Evolutionary conservation across 257 asterid genomes (phyloP).

Genomic region (Linderniella brevidens): DNA sequence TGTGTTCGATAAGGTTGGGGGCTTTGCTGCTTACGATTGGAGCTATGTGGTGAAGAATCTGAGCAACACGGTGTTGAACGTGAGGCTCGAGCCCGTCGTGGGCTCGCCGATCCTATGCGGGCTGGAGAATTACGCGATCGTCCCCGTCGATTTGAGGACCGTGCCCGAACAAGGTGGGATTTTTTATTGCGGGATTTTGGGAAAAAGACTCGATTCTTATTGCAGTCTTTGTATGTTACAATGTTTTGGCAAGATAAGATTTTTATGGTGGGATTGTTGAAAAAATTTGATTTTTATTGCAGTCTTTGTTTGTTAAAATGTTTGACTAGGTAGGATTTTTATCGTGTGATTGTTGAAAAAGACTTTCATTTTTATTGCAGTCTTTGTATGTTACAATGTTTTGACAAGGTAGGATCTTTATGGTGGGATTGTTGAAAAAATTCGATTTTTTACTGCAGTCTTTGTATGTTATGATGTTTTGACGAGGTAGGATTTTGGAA

Average conservation of each 20-base stretch:
- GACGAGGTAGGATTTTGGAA: too few species aligned
- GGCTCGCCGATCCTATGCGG: slow-evolving; percentile 81
- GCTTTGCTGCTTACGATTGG: slow-evolving; percentile 70
- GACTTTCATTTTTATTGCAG: too few species aligned
- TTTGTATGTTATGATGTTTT: too few species aligned
- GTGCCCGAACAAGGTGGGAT: slow-evolving; percentile 55
- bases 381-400: too few species aligned
- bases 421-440: too few species aligned
- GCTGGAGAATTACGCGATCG: slow-evolving; percentile 85
- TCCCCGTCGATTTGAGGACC: slow-evolving; percentile 67
- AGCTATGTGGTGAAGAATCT: slow-evolving; percentile 64
- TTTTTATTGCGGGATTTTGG: background rate
- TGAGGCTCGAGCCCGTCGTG: slow-evolving; percentile 54
- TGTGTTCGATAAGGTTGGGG: slow-evolving; percentile 60
- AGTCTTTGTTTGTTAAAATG: background rate
- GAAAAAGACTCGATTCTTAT: background rate
- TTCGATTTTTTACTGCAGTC: too few species aligned
- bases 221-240: too few species aligned
- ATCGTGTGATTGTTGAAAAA: too few species aligned
- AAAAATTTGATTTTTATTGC: background rate
- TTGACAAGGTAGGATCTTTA: too few species aligned
- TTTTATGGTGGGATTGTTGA: too few species aligned
- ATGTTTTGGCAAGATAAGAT: too few species aligned
- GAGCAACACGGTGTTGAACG: slow-evolving; percentile 38
- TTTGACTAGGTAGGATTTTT: too few species aligned